Base-by-base conservation (phyloP, 2,329 filamentous ascomycete genomes). In the Paraphoma sp. region DNA sequence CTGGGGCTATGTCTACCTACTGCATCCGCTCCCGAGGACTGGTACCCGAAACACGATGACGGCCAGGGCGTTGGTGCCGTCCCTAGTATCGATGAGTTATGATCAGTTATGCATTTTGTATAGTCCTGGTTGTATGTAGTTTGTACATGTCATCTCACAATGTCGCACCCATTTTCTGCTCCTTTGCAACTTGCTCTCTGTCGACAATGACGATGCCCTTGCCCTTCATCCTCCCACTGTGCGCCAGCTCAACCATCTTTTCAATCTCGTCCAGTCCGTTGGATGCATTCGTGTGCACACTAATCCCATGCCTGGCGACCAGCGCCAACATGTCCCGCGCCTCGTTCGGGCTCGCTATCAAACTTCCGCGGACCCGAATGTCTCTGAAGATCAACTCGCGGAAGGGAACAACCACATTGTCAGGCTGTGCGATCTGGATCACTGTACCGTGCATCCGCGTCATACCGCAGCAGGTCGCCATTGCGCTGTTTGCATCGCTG, bases 1-100 rank as follows among this genome's bases (percentile, higher is more conserved):
- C 77, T 99, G 51, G 95, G 95, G 0, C 80, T 98, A 31, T 99
- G 95, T 78, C 82, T 97, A 2, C 93, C 50, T 18, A 29, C 41
- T 41, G 50, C 94, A 0, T 90, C 91, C 11, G 89, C 90, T 72
- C 88, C 88, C 2, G 80, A 81, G 45, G 85, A 91, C 64, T 91
- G 89, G 89, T 85, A 76, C 56, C 68, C 72, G 1, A 64, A 65
- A 42, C 58, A 60, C 41, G 56, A 48, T 16, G 55, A 54, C 51
- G 64, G 55, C 9, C 57, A 61, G 4, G 53, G 41, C 14, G 65
- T 62, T 7, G 60, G 60, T 3, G 53, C 51, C 11, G 43, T 48
- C 5, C 53, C 63, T n/a, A 65, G 69, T 18, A 17, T 51, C 6
- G 28, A 33, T 17, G 48, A 51, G 6, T 16, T 51, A 12, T 51